These are phyloP conservation scores for Vanrija humicola DNA, from an alignment of 1,284 basidiomycete genomes.

Conservation along the genomic window DNA sequence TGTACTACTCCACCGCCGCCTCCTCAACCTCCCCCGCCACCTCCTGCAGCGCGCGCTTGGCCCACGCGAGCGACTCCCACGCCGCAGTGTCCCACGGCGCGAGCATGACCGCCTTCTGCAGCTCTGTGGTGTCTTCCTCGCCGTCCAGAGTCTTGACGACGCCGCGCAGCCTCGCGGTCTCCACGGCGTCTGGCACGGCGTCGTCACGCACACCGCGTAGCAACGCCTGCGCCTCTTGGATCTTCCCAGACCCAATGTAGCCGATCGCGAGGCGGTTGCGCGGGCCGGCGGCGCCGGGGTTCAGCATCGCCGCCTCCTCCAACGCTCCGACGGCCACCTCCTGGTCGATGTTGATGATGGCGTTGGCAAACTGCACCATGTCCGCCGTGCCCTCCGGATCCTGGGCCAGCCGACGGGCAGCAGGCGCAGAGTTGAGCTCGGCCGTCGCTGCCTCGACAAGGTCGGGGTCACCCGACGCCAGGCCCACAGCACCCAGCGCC, in stretches of 20 bases:
- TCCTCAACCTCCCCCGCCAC: slow-evolving; percentile 1
- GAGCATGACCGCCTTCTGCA: slow-evolving; percentile 66
- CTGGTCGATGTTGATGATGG: slow-evolving; percentile 13
- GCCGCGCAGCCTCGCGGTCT: slow-evolving; percentile 28
- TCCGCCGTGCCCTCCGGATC: slow-evolving; percentile 32
- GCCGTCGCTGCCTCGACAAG: slow-evolving; percentile 82
- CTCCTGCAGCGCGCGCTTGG: slow-evolving; percentile 19
- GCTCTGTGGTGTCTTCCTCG: slow-evolving; percentile 40
- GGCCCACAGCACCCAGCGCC: slow-evolving; percentile 78
- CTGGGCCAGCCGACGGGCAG: slow-evolving; percentile 16
- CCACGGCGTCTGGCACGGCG: slow-evolving; percentile 26
- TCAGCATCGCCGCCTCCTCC: slow-evolving; percentile 10
- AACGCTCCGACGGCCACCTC: slow-evolving; percentile 17
- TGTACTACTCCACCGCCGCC: too few relatives aligned
- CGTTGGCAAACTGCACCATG: slow-evolving; percentile 30
- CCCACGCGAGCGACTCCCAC: slow-evolving; percentile 54
- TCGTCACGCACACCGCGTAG: slow-evolving; percentile 5
- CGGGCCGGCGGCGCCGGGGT: slow-evolving; percentile 3
- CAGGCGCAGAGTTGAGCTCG: slow-evolving; percentile 58
- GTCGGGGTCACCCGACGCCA: slow-evolving; percentile 69
- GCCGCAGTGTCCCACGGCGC: slow-evolving; percentile 58
- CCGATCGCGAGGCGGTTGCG: slow-evolving; percentile 24
- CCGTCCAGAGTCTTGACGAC: slow-evolving; percentile 27
- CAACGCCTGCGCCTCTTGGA: slow-evolving; percentile 34
- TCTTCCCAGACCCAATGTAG: slow-evolving; percentile 25